Percentiles rank a stretch among this genome's conserved stretches.
Conservation (phyloP, 2,329 filamentous ascomycete species). For the Helicocarpus griseus region DNA sequence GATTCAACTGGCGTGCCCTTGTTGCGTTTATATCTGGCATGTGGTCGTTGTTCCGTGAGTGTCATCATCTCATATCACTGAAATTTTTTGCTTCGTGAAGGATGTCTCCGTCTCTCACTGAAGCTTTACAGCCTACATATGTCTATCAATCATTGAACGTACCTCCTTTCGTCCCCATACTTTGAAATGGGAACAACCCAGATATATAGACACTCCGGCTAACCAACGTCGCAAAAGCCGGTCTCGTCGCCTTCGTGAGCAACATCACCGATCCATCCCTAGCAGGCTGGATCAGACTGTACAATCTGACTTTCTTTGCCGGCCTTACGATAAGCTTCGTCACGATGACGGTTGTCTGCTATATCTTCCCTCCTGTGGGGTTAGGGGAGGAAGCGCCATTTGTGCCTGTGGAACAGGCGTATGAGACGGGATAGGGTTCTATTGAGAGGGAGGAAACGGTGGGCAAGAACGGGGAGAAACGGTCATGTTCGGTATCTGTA, state of each 20-base stretch:
- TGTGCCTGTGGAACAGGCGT: not conserved
- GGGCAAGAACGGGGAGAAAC: not conserved
- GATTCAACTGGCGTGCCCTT: constrained; percentile 18
- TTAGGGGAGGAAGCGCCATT: constrained; percentile 14
- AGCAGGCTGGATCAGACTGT: constrained; percentile 15
- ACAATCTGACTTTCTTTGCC: constrained; percentile 18
- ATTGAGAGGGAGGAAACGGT: not conserved
- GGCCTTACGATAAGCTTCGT: constrained; percentile 16
- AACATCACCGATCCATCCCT: constrained; percentile 4
- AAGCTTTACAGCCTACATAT: too few species aligned
- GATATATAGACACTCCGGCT: not conserved
- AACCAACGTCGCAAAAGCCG: constrained; percentile 9
- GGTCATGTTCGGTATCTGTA: too few species aligned
- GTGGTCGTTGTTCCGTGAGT: constrained; percentile 8
- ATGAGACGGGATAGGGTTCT: not conserved
- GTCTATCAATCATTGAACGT: too few species aligned
- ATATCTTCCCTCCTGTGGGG: constrained; percentile 14
- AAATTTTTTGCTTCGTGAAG: not conserved
- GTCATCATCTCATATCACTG: not conserved
- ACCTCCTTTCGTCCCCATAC: too few species aligned
- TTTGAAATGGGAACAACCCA: too few species aligned
- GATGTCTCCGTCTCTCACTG: not conserved
- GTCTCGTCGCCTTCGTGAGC: constrained; percentile 16
- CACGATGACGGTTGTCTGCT: constrained; percentile 10
- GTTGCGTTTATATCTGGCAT: constrained; percentile 7